Percentiles rank a stretch among this genome's conserved stretches.
Conservation (phyloP, 805 yeast genomes). For the Soucietia sequanensis region DNA sequence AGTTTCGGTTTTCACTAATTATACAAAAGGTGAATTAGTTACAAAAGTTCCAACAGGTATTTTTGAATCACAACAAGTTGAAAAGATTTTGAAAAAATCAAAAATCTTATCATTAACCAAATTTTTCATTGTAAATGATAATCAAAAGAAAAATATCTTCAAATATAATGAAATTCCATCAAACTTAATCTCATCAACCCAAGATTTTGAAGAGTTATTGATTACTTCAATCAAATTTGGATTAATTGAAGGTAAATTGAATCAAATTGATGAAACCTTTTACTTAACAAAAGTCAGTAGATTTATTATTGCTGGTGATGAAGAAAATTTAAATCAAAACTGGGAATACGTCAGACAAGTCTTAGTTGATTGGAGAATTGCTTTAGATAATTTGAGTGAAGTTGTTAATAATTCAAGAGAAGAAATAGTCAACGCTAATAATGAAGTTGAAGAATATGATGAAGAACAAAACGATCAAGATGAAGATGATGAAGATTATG, state of each 20-base stretch:
- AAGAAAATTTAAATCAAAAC: slow-evolving; percentile 25
- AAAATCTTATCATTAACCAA: slow-evolving; percentile 40
- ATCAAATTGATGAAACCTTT: slow-evolving; percentile 41
- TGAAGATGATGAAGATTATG: neutral
- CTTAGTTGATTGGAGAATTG: slow-evolving; percentile 37
- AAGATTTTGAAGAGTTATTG: slow-evolving; percentile 39
- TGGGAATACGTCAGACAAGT: slow-evolving; percentile 37
- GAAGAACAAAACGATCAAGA: slow-evolving; percentile 1
- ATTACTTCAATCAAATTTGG: slow-evolving; percentile 44
- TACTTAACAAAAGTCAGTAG: slow-evolving; percentile 40
- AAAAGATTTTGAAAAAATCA: slow-evolving; percentile 31
- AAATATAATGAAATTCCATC: slow-evolving; percentile 37
- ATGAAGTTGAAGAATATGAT: slow-evolving; percentile 7
- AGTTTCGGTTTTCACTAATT: slow-evolving; percentile 28
- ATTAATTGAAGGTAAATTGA: slow-evolving; percentile 44
- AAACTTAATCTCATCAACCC: slow-evolving; percentile 22
- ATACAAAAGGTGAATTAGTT: slow-evolving; percentile 36
- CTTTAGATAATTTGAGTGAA: slow-evolving; percentile 41
- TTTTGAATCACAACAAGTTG: slow-evolving; percentile 15
- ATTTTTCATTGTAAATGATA: slow-evolving; percentile 28
- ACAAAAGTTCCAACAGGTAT: slow-evolving; percentile 12
- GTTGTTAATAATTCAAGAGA: slow-evolving; percentile 44
- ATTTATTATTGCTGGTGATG: slow-evolving; percentile 39
- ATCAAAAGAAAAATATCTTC: slow-evolving; percentile 25
- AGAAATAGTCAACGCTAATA: slow-evolving; percentile 31